Percentiles rank a stretch among this genome's conserved stretches.
Evolutionary conservation across 208 protist genomes (phyloP).

Genomic region (Crithidia expoeki): DNA sequence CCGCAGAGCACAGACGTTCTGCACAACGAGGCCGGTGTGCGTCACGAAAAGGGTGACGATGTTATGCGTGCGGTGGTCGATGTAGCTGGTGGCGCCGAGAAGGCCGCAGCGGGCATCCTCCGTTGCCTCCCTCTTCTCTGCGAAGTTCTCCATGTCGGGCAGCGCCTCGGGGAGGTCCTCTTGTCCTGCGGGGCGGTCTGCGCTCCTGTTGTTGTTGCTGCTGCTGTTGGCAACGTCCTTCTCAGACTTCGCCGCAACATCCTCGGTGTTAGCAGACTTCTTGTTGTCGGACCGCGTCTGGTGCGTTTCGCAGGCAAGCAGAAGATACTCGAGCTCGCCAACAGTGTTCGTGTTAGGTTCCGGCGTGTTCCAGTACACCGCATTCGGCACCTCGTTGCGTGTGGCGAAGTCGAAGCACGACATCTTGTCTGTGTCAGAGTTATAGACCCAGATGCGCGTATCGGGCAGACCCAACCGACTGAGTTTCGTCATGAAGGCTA

Average conservation of each 20-base stretch:
- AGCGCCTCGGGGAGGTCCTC: conserved; percentile 68
- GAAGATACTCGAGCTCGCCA: conserved; percentile 87
- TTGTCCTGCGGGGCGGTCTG: conserved; percentile 28
- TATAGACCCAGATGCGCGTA: conserved; percentile 89
- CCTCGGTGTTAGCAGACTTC: conserved; percentile 8
- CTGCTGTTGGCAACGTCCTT: not conserved
- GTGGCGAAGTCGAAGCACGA: conserved; percentile 78
- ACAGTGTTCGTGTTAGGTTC: conserved; percentile 84
- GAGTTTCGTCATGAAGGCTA: conserved; percentile 77
- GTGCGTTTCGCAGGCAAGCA: conserved; percentile 90
- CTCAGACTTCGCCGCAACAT: not conserved
- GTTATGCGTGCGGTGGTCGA: conserved; percentile 71
- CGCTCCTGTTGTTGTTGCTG: conserved; percentile 13
- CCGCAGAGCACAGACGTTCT: conserved; percentile 80
- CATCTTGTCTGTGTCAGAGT: conserved; percentile 88
- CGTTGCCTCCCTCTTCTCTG: conserved; percentile 50
- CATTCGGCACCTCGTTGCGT: conserved; percentile 71
- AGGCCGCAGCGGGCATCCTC: conserved; percentile 42
- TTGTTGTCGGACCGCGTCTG: conserved; percentile 42
- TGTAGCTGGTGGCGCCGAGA: conserved; percentile 61
- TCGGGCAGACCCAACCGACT: conserved; percentile 53
- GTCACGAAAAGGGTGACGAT: conserved; percentile 91
- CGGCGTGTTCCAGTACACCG: conserved; percentile 90
- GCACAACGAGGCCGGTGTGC: conserved; percentile 75
- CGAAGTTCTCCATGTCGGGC: conserved; percentile 88